These are phyloP conservation scores for Acaromyces ingoldii DNA, from an alignment of 1,284 basidiomycete genomes.

Conservation along the genomic window DNA sequence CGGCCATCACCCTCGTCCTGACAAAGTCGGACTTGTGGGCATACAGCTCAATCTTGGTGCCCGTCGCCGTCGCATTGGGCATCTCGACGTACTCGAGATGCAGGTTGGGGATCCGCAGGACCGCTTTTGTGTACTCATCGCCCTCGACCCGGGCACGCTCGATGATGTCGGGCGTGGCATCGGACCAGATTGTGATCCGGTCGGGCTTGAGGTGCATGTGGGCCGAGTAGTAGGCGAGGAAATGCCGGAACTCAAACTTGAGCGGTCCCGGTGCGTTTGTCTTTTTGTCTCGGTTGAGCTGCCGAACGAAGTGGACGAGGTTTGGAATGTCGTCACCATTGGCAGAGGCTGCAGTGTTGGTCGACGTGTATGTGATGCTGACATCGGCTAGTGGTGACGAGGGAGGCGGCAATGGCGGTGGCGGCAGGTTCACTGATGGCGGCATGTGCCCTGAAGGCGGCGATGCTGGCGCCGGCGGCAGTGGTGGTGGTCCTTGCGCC, in stretches of 20 bases:
- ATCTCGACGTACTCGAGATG: neutral
- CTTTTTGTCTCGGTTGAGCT: conserved; percentile 2
- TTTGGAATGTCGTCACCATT: conserved; percentile 3
- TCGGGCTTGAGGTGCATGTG: conserved; percentile 4
- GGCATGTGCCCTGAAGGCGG: too few relatives aligned
- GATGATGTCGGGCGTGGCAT: neutral
- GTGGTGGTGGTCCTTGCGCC: too few relatives aligned
- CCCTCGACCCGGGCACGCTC: neutral
- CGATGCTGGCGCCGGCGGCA: too few relatives aligned
- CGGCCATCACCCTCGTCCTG: neutral
- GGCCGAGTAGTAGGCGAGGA: conserved; percentile 3
- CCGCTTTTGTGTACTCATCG: neutral
- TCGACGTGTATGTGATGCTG: too few relatives aligned
- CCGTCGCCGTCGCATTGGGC: conserved; percentile 2
- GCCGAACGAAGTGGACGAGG: conserved; percentile 8
- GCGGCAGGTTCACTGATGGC: too few relatives aligned
- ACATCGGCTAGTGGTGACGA: too few relatives aligned
- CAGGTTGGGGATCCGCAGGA: conserved; percentile 1
- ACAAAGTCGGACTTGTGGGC: conserved; percentile 6
- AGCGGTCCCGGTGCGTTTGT: neutral
- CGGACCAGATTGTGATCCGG: conserved; percentile 6
- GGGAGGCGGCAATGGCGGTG: too few relatives aligned
- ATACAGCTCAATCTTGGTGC: neutral
- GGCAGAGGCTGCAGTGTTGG: neutral
- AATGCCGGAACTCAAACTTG: conserved; percentile 4